These are phyloP conservation scores for Notholithocarpus densiflorus DNA, from an alignment of 306 rosid genomes.

Conservation along the genomic window DNA sequence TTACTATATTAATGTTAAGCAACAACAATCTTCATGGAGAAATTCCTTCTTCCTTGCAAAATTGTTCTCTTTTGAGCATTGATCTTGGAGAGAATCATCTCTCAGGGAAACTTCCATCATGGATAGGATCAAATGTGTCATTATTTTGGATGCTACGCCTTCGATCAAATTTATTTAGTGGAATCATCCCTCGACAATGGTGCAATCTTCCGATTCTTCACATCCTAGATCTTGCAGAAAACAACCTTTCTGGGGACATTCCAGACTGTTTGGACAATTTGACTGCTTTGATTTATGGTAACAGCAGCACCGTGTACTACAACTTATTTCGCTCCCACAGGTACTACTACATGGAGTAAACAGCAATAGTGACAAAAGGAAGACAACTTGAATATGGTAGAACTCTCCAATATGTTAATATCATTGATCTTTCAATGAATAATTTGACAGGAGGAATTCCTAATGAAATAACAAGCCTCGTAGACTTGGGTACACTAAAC, in stretches of 20 bases:
- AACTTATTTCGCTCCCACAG: fast-evolving
- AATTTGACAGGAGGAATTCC: conserved; percentile 9
- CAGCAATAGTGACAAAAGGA: no score
- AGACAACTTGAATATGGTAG: not conserved
- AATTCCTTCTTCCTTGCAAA: no score
- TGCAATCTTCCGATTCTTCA: no score
- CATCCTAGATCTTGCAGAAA: no score
- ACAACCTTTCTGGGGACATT: no score
- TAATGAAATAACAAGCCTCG: not conserved
- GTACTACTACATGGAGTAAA: no score
- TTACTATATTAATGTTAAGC: no score
- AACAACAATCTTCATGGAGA: no score
- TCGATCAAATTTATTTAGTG: conserved; percentile 14
- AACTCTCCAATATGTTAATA: not conserved
- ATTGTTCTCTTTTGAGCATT: not conserved
- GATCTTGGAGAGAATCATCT: conserved; percentile 19
- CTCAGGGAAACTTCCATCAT: not conserved
- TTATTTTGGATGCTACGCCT: conserved; percentile 6
- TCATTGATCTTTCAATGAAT: not conserved
- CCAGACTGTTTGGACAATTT: not conserved
- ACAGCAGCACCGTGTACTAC: no score
- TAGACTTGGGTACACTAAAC: no score
- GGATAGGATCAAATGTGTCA: not conserved
- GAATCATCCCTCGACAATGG: not conserved
- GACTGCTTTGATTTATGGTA: not conserved